Conservation (phyloP, 305 asterid genomes). For the Rubia balearica region DNA sequence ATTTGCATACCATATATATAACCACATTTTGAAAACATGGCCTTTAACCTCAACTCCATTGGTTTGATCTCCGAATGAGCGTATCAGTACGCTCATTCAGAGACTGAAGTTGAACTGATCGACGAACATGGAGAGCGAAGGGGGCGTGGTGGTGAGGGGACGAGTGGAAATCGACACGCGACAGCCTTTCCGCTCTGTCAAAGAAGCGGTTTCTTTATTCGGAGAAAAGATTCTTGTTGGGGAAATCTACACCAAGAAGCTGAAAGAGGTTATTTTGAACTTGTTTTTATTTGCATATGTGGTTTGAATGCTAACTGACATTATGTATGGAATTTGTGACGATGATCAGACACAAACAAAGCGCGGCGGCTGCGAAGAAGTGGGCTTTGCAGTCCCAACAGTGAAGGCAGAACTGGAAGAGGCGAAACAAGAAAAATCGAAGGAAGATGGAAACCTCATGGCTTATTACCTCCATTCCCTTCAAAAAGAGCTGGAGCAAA, state of each 20-base stretch:
- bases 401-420: slow-evolving; percentile 46
- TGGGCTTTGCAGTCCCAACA: slow-evolving; percentile 15
- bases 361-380: slow-evolving; percentile 10
- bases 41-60: neutral
- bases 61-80: neutral
- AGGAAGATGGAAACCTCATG: slow-evolving; percentile 54
- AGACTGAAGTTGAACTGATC: neutral
- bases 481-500: slow-evolving; percentile 56
- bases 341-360: slow-evolving; percentile 36
- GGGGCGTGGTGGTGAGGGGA: slow-evolving; percentile 68
- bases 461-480: slow-evolving; percentile 47
- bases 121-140: slow-evolving; percentile 39
- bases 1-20: neutral
- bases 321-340: neutral
- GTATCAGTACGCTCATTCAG: neutral
- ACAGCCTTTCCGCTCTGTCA: slow-evolving; percentile 64
- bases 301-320: neutral
- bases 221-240: slow-evolving; percentile 76
- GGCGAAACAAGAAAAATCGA: slow-evolving; percentile 47
- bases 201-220: slow-evolving; percentile 63
- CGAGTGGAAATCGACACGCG: slow-evolving; percentile 78
- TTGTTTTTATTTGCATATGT: neutral
- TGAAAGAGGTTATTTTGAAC: slow-evolving; percentile 36
- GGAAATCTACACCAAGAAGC: slow-evolving; percentile 57
- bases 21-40: neutral